Base-by-base conservation (phyloP, 305 asterid species). In the Fraxinus sp. region DNA sequence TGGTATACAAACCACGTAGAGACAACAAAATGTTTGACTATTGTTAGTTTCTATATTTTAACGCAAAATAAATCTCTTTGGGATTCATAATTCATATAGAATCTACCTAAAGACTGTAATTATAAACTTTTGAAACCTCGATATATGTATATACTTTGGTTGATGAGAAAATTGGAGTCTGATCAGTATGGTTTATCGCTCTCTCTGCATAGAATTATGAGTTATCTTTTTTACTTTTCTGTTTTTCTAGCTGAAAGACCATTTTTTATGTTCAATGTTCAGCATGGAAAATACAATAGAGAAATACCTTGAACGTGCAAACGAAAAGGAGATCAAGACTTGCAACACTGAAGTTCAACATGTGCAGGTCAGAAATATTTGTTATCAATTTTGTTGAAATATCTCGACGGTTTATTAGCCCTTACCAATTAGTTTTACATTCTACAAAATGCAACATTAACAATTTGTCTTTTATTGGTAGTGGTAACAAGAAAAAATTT, bases 251-350 rank as follows among this genome's bases (percentile, higher is more conserved):
- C 72, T 62, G 32, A 62, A 22, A 20, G 28, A 7, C 33, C 5
- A 0, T 24, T 62, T 59, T 62, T 14, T 49, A 62, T 55, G 66
- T n/a, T 55, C 66, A 55, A 55, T 55, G 66, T 55, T n/a, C 81
- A 91, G 94, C 88, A 84, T 89, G 68, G 89, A 83, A 46, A 85
- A 83, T 77, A 79, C 79, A 59, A 80, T 91, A 10, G 83, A 84
- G 81, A 87, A 84, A 80, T 91, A 91, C 77, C 80, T 78, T 24
- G 85, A 82, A 28, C 37, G 72, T 72, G 85, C 82, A 24, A 82
- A 79, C 70, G 89, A 86, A 43, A 80, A 26, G 55, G 82, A 49
- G 49, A 78, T 75, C 68, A 37, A 49, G 39, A 76, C 77, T 52
- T 26, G 37, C 81, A 52, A 52, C 83, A 77, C 35, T 10, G 89